phyloP scores from a whole-genome alignment of 2,329 filamentous ascomycete genomes.

The Ophiosphaerella narmari region DNA sequence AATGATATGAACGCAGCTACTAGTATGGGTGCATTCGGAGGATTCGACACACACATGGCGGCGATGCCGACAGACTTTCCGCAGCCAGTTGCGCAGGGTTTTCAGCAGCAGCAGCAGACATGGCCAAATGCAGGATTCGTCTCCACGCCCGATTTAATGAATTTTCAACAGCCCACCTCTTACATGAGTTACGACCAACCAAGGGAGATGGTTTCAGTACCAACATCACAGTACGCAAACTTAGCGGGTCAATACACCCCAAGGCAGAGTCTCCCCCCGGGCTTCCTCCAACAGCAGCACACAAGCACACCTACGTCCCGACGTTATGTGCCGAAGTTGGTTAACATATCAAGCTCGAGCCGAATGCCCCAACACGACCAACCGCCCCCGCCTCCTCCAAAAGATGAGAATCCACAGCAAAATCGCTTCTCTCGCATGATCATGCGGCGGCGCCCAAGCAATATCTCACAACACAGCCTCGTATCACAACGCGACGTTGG shows the following conservation, averaged over 20 bases:
- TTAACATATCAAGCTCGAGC: conserved; percentile 39
- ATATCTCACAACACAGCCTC: conserved; percentile 43
- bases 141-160: conserved; percentile 40
- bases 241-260: conserved; percentile 39
- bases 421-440: conserved; percentile 43
- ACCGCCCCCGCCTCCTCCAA: conserved; percentile 41
- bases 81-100: conserved; percentile 38
- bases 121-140: conserved; percentile 45
- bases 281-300: conserved; percentile 33
- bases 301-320: conserved; percentile 26
- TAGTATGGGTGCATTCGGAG: conserved; percentile 35
- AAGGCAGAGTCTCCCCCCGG: conserved; percentile 42
- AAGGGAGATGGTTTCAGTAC: conserved; percentile 39
- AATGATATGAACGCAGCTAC: conserved; percentile 31
- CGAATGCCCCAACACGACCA: conserved; percentile 35
- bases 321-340: conserved; percentile 40
- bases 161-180: conserved; percentile 35
- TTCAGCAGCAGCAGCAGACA: conserved; percentile 30
- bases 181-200: conserved; percentile 41
- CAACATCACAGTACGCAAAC: conserved; percentile 41
- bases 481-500: conserved; percentile 39
- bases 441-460: conserved; percentile 42
- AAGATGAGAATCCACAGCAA: conserved; percentile 37
- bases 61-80: conserved; percentile 38
- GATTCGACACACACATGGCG: conserved; percentile 36